Evolutionary conservation across 345 rosid genomes (phyloP).

Genomic region (Streptanthus diversifolius): DNA sequence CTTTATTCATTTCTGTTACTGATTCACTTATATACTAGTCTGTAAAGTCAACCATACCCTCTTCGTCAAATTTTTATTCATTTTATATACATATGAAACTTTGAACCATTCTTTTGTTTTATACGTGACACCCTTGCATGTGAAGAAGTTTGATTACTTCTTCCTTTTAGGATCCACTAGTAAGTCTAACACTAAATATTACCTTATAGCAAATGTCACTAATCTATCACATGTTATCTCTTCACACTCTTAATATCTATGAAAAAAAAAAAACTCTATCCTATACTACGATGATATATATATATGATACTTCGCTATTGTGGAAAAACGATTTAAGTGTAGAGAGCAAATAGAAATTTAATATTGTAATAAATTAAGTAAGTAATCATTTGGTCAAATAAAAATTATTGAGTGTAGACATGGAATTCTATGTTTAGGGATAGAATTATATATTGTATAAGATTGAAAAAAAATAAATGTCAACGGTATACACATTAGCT

Average conservation of each 20-base stretch:
- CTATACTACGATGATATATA: not conserved
- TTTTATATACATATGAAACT: not conserved
- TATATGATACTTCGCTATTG: not conserved
- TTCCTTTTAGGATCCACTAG: not conserved
- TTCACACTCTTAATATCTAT: not conserved
- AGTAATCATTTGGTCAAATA: not conserved
- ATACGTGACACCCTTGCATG: not conserved
- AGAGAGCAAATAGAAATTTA: not conserved
- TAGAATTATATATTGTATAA: not conserved
- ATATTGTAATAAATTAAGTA: not conserved
- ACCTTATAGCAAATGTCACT: not conserved
- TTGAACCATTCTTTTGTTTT: not conserved
- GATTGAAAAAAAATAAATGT: not conserved
- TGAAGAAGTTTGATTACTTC: not conserved
- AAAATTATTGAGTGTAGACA: not conserved
- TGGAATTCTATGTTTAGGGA: not conserved
- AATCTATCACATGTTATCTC: not conserved
- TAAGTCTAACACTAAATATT: conserved; percentile 7
- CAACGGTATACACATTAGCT: not conserved
- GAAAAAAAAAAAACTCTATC: not conserved
- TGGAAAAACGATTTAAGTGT: not conserved
- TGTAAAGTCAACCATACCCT: not conserved
- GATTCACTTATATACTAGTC: not conserved
- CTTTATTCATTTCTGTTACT: not conserved
- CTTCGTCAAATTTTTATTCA: not conserved